Percentiles rank a stretch among this genome's conserved stretches.
Evolutionary conservation across 768 basidiomycete genomes (phyloP).

Genomic region (Russula compacta): DNA sequence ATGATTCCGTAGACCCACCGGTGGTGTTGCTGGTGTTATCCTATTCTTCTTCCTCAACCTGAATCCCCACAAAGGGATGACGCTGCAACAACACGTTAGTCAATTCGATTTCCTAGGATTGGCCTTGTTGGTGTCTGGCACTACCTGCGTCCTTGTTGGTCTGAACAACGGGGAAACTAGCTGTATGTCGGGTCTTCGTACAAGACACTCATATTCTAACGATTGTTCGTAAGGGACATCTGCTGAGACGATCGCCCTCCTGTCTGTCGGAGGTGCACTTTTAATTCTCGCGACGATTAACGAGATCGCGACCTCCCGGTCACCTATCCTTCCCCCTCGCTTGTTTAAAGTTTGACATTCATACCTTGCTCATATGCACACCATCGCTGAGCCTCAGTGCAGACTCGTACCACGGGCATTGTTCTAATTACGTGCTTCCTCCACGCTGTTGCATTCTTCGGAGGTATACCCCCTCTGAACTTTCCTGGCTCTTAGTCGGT

Average conservation of each 20-base stretch:
- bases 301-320: slow-evolving; percentile 51
- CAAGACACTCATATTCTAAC: neutral
- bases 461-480: slow-evolving; percentile 25
- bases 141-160: slow-evolving; percentile 62
- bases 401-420: slow-evolving; percentile 64
- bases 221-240: slow-evolving; percentile 39
- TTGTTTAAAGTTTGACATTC: slow-evolving; percentile 48
- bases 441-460: slow-evolving; percentile 58
- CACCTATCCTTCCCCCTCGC: slow-evolving; percentile 67
- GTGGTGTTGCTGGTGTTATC: slow-evolving; percentile 50
- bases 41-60: slow-evolving; percentile 71
- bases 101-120: slow-evolving; percentile 72
- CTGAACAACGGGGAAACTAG: slow-evolving; percentile 60
- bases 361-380: neutral
- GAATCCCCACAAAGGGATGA: slow-evolving; percentile 59
- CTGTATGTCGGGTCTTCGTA: slow-evolving; percentile 37
- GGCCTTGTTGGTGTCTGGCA: slow-evolving; percentile 48
- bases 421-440: slow-evolving; percentile 50
- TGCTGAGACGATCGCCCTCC: slow-evolving; percentile 49
- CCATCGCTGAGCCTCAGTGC: slow-evolving; percentile 20
- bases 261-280: slow-evolving; percentile 48
- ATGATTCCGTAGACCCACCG: slow-evolving; percentile 50
- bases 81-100: slow-evolving; percentile 46
- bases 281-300: slow-evolving; percentile 46
- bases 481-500: neutral